These are phyloP conservation scores for Penicillium sp. DNA, from an alignment of 2,329 filamentous ascomycete species.

Conservation along the genomic window DNA sequence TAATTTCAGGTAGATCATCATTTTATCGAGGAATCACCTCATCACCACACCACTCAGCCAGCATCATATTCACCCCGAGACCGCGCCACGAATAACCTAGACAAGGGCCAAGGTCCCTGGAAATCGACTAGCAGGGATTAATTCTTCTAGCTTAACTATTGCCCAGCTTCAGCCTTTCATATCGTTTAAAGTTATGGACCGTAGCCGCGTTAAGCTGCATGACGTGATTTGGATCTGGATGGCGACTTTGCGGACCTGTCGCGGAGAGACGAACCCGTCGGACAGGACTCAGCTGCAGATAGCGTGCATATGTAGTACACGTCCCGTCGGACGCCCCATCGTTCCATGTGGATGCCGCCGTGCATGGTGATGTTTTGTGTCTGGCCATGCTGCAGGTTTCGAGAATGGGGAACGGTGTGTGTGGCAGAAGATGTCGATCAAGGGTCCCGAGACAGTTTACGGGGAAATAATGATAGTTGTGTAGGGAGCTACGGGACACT, in stretches of 20 bases:
- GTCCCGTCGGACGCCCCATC: background rate
- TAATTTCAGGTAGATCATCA: background rate
- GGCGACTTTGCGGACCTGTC: conserved; percentile 22
- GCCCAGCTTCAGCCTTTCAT: background rate
- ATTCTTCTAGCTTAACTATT: background rate
- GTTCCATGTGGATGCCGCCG: background rate
- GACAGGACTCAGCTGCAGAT: background rate
- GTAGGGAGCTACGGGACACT: background rate
- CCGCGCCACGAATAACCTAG: background rate
- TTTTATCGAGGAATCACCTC: background rate
- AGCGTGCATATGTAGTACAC: background rate
- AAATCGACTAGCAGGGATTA: no score
- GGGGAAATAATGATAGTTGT: no score
- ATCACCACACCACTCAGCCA: background rate
- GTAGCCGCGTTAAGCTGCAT: conserved; percentile 30
- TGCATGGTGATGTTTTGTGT: background rate
- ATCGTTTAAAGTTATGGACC: conserved; percentile 11
- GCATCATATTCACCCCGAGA: background rate
- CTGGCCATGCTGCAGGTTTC: background rate
- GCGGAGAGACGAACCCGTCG: background rate
- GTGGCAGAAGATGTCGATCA: background rate
- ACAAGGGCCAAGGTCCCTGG: background rate
- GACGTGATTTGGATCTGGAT: conserved; percentile 38
- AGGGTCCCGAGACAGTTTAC: background rate
- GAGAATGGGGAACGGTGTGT: background rate